A percentile compares a stretch with the other conserved stretches of the same genome.
Conservation (phyloP, 2,329 filamentous ascomycete genomes). For the Aureobasidium leucospermi region DNA sequence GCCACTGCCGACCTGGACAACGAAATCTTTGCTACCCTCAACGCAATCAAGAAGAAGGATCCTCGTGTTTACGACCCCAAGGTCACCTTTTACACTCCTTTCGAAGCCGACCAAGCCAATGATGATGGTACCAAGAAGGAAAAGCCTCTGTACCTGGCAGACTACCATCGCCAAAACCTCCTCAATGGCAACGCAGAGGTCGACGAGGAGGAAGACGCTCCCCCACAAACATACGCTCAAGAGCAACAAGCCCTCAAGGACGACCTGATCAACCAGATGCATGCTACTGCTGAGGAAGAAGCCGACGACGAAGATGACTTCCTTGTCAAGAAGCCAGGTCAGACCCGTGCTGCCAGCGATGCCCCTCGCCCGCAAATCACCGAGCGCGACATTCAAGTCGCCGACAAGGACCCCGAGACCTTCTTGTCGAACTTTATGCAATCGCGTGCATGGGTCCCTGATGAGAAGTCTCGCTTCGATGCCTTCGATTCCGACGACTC, state of each 20-base stretch:
- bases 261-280: constrained; percentile 71
- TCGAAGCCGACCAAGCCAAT: constrained; percentile 45
- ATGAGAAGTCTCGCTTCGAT: constrained; percentile 58
- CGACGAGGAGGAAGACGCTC: constrained; percentile 44
- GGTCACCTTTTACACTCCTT: constrained; percentile 66
- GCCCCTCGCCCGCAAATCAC: constrained; percentile 27
- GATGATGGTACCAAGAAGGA: constrained; percentile 39
- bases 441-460: constrained; percentile 80
- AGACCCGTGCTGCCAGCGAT: constrained; percentile 17
- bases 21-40: constrained; percentile 77
- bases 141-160: constrained; percentile 76
- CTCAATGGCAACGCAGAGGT: constrained; percentile 60
- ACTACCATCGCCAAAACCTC: constrained; percentile 91
- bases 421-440: constrained; percentile 95
- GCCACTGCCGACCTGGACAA: constrained; percentile 78
- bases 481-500: constrained; percentile 90
- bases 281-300: constrained; percentile 48
- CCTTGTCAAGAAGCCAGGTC: constrained; percentile 62
- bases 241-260: constrained; percentile 81
- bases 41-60: constrained; percentile 84
- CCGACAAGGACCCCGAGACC: constrained; percentile 82
- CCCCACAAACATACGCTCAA: constrained; percentile 69
- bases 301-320: constrained; percentile 56
- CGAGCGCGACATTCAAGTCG: constrained; percentile 61
- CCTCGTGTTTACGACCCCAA: constrained; percentile 80